Evolutionary conservation across 768 basidiomycete genomes (phyloP).

Genomic region (Rhodotorula sphaerocarpa): DNA sequence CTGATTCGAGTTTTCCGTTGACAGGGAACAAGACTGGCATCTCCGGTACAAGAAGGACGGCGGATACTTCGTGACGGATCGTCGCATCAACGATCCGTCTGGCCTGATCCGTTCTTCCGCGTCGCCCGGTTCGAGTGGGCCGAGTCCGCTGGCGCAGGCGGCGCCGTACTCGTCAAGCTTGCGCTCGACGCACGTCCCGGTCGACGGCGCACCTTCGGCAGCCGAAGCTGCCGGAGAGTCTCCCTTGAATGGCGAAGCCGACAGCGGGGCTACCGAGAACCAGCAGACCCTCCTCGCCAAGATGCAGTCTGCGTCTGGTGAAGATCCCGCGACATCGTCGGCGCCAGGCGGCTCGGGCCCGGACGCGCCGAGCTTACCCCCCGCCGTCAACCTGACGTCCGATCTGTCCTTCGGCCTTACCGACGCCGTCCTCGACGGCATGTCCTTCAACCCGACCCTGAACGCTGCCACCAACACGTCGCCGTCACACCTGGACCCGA

Average conservation of each 20-base stretch:
- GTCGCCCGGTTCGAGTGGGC: neutral
- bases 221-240: neutral
- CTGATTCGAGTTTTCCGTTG: neutral
- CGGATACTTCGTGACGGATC: constrained; percentile 26
- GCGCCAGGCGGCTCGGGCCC: accelerated
- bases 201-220: neutral
- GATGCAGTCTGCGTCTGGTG: neutral
- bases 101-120: constrained; percentile 19
- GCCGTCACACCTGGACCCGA: neutral
- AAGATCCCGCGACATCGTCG: neutral
- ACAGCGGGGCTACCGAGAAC: neutral
- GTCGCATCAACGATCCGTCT: constrained; percentile 15
- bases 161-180: constrained; percentile 25
- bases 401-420: constrained; percentile 29
- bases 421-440: constrained; percentile 18
- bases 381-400: constrained; percentile 8
- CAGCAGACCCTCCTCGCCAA: neutral
- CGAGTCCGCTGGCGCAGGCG: constrained; percentile 1
- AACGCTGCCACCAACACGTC: constrained; percentile 2
- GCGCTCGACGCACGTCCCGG: constrained; percentile 27
- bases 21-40: constrained; percentile 33
- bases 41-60: constrained; percentile 24
- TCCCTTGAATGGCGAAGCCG: too few relatives aligned
- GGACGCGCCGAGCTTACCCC: constrained; percentile 9
- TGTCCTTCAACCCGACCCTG: constrained; percentile 28